phyloP scores from a whole-genome alignment of 495 filamentous ascomycete genomes.

The Elasticomyces elasticus region DNA sequence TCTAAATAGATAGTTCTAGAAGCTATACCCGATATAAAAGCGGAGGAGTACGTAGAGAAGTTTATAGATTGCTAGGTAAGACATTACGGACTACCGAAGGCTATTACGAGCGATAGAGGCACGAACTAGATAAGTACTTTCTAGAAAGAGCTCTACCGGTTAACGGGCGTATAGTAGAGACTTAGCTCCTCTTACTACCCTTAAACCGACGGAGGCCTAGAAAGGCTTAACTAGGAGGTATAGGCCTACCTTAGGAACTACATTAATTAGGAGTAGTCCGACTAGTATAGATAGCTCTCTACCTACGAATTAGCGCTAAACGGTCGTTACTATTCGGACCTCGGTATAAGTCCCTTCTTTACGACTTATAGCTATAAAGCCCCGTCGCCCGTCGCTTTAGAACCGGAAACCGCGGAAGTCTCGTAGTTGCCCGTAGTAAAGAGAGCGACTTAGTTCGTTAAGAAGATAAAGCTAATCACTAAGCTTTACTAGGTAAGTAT shows the following conservation, averaged over 20 bases:
- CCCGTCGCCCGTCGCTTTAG: background rate
- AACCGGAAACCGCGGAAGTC: background rate
- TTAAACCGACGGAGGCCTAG: conserved; percentile 1
- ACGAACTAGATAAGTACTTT: conserved; percentile 1
- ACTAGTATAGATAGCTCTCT: background rate
- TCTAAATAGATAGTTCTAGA: background rate
- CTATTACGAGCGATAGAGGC: background rate
- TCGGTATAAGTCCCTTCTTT: background rate
- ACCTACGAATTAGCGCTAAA: background rate
- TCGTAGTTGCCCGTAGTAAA: background rate
- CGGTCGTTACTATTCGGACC: background rate
- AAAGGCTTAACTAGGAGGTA: background rate
- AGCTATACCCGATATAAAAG: background rate
- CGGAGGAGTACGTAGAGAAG: background rate
- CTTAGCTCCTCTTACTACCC: background rate
- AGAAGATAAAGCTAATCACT: background rate
- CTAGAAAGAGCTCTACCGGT: background rate
- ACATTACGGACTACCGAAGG: background rate
- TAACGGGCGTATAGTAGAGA: background rate
- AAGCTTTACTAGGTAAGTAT: background rate
- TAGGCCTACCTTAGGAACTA: background rate
- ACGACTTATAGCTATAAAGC: conserved; percentile 1
- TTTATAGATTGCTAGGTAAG: conserved; percentile 3
- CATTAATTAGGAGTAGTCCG: background rate
- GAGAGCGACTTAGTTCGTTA: background rate